Conservation (phyloP, 129 eudicot species). For the Daucus carota region DNA sequence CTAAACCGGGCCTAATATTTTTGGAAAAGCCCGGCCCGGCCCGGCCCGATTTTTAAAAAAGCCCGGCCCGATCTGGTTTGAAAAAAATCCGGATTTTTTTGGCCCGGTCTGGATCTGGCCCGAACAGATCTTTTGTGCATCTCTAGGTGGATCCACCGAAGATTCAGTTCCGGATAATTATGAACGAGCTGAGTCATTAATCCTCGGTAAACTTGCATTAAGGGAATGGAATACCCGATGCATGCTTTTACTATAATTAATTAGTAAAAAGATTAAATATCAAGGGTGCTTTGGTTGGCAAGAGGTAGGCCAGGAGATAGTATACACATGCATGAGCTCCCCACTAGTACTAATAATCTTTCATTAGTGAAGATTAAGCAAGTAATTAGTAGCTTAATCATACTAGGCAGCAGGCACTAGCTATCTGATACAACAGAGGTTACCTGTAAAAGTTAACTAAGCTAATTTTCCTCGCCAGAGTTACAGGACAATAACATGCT, state of each 20-base stretch:
- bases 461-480: too few relatives aligned
- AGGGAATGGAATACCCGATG: not conserved
- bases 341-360: not conserved
- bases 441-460: too few relatives aligned
- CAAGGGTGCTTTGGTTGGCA: slow-evolving; percentile 6
- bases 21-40: too few relatives aligned
- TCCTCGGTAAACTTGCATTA: not conserved
- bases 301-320: not conserved
- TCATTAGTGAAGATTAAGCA: not conserved
- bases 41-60: too few relatives aligned
- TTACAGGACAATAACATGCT: too few relatives aligned
- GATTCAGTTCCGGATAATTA: not conserved
- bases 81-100: too few relatives aligned
- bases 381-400: not conserved
- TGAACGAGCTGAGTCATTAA: not conserved
- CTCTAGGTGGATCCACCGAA: not conserved
- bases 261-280: not conserved
- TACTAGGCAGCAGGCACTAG: too few relatives aligned
- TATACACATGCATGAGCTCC: slow-evolving; percentile 8
- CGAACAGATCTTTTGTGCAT: too few relatives aligned
- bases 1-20: too few relatives aligned
- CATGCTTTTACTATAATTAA: not conserved
- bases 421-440: not conserved
- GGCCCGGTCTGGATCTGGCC: too few relatives aligned
- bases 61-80: too few relatives aligned